Percentiles rank a stretch among this genome's conserved stretches.
These are phyloP conservation scores for Xylaria sp. DNA, from an alignment of 2,329 filamentous ascomycete genomes.

Conservation along the genomic window DNA sequence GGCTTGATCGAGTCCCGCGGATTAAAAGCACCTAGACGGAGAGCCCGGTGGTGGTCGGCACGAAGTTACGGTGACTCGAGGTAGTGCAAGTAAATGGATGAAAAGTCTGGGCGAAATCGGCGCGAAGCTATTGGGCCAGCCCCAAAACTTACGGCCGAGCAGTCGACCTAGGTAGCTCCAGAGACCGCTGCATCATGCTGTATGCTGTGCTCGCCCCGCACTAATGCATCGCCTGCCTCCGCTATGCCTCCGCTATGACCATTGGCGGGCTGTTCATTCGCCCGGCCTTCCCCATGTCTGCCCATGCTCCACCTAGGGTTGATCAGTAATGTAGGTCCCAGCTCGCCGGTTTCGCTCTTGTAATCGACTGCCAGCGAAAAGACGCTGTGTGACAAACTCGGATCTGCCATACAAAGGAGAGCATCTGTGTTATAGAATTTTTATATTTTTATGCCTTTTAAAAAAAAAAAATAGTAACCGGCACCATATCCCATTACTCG, in stretches of 20 bases:
- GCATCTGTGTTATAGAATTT: no score
- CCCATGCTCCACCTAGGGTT: no score
- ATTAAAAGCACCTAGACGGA: not conserved
- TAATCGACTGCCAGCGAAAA: no score
- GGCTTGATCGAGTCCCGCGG: not conserved
- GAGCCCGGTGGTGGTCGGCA: not conserved
- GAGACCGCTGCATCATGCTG: not conserved
- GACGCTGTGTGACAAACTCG: no score
- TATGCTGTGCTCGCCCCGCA: not conserved
- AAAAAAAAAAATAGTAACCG: no score
- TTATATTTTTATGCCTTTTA: no score
- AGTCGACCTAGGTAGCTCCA: not conserved
- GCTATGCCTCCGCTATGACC: slow-evolving; percentile 22
- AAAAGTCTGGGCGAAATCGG: slow-evolving; percentile 32
- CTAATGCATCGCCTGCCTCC: not conserved
- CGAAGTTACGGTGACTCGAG: slow-evolving; percentile 11
- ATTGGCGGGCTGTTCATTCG: slow-evolving; percentile 23
- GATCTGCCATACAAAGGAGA: no score
- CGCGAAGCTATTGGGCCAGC: slow-evolving; percentile 15
- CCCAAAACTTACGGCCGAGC: not conserved
- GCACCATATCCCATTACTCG: no score
- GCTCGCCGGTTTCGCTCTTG: no score
- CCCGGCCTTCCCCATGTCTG: not conserved
- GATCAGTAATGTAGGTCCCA: no score
- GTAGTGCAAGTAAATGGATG: not conserved